A percentile compares a stretch with the other conserved stretches of the same genome.
Conservation (phyloP, 768 basidiomycete genomes). For the Tulasnella sp. region DNA sequence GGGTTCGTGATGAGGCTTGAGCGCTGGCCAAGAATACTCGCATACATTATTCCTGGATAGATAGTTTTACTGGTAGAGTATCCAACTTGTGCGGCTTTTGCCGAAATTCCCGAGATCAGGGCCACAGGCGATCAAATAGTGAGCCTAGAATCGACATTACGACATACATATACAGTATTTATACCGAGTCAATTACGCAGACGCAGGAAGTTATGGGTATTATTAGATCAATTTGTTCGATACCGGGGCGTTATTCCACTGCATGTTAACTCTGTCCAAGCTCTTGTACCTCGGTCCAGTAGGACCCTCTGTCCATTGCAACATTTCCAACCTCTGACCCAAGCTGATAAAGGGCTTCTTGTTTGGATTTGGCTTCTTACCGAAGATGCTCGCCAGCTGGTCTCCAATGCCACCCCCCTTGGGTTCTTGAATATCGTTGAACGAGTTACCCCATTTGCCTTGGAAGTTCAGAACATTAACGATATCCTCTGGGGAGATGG, state of each 20-base stretch:
- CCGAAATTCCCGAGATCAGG: no score
- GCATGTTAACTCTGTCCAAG: slow-evolving; percentile 13
- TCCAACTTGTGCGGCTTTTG: no score
- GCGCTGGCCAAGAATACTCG: background rate
- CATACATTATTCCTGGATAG: no score
- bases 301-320: slow-evolving; percentile 22
- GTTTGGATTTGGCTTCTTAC: no score
- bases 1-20: background rate
- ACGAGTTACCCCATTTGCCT: slow-evolving; percentile 17
- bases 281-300: slow-evolving; percentile 21
- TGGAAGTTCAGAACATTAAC: slow-evolving; percentile 10
- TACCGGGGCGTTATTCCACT: slow-evolving; percentile 5
- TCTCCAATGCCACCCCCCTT: background rate
- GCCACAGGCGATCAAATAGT: no score
- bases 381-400: background rate
- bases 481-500: background rate
- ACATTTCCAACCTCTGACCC: slow-evolving; percentile 13
- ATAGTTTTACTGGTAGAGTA: no score
- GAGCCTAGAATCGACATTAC: no score
- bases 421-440: background rate
- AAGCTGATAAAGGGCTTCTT: no score
- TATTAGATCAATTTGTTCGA: background rate
- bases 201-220: no score
- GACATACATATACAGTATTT: no score
- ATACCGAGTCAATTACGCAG: no score